phyloP scores from a whole-genome alignment of 495 filamentous ascomycete genomes.

The Aspergillus panamensis region DNA sequence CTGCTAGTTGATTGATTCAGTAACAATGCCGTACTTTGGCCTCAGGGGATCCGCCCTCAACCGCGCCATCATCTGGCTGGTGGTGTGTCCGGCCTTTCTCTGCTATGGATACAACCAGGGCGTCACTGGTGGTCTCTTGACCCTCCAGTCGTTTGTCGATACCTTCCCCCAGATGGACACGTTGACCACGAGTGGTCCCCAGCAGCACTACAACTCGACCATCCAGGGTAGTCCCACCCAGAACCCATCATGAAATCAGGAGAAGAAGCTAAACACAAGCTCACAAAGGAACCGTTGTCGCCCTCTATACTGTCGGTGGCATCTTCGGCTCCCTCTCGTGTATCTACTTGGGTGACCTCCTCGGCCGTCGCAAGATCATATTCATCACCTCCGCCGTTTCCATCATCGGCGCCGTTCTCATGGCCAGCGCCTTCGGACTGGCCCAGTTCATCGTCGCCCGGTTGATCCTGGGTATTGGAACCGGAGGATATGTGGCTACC shows the following conservation, averaged over 20 bases:
- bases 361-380: constrained; percentile 33
- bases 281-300: constrained; percentile 32
- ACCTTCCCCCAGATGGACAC: constrained; percentile 55
- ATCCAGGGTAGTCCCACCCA: constrained; percentile 34
- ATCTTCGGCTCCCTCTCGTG: constrained; percentile 35
- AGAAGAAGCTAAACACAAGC: not conserved
- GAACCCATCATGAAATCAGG: not conserved
- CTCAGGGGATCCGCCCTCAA: constrained; percentile 35
- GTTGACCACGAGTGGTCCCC: constrained; percentile 34
- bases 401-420: constrained; percentile 42
- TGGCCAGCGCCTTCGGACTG: constrained; percentile 38
- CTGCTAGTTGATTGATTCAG: not conserved
- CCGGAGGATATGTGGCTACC: constrained; percentile 60
- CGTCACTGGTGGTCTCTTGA: constrained; percentile 42
- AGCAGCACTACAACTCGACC: constrained; percentile 33
- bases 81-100: constrained; percentile 46
- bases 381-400: constrained; percentile 31
- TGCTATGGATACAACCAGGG: constrained; percentile 53
- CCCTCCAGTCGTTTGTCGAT: constrained; percentile 37
- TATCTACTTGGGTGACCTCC: constrained; percentile 31
- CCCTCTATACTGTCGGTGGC: constrained; percentile 34
- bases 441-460: constrained; percentile 45
- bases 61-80: constrained; percentile 33
- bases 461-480: constrained; percentile 57
- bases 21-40: constrained; percentile 38